phyloP scores from a whole-genome alignment of 2,329 filamentous ascomycete genomes.

The Rutstroemia sydowiana region DNA sequence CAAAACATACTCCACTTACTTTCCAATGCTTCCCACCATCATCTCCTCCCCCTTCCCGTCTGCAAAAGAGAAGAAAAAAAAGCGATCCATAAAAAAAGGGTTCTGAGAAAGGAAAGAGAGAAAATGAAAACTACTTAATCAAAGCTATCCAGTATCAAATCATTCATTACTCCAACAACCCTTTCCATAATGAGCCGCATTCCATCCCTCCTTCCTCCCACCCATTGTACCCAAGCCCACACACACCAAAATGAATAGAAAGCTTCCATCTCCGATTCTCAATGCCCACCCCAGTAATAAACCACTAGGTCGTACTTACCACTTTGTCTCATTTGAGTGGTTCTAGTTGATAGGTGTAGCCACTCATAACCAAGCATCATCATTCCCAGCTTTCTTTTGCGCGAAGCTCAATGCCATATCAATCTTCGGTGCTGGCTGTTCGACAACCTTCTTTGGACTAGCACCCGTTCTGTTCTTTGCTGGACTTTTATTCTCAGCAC shows the following conservation, averaged over 20 bases:
- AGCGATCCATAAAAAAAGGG: neutral
- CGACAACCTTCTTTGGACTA: slow-evolving; percentile 16
- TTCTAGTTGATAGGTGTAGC: neutral
- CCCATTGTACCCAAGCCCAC: neutral
- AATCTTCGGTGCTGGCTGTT: slow-evolving; percentile 24
- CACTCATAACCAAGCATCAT: slow-evolving; percentile 22
- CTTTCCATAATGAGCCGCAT: no score
- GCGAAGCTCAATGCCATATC: slow-evolving; percentile 28
- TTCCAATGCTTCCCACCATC: neutral
- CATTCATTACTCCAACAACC: neutral
- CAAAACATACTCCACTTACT: no score
- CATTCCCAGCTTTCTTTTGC: slow-evolving; percentile 11
- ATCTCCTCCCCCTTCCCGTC: neutral
- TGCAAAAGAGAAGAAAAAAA: neutral
- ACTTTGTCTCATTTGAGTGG: neutral
- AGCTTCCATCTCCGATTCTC: no score
- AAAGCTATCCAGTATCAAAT: neutral
- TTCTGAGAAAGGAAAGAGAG: neutral
- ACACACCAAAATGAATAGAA: neutral
- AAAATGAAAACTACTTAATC: neutral
- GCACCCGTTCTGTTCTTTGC: slow-evolving; percentile 37
- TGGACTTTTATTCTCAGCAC: slow-evolving; percentile 35
- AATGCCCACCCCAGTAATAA: no score
- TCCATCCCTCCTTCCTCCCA: neutral
- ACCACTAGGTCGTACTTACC: slow-evolving; percentile 1